Conservation (phyloP, 2,329 filamentous ascomycete genomes). For the Aspergillus novoparasiticus region DNA sequence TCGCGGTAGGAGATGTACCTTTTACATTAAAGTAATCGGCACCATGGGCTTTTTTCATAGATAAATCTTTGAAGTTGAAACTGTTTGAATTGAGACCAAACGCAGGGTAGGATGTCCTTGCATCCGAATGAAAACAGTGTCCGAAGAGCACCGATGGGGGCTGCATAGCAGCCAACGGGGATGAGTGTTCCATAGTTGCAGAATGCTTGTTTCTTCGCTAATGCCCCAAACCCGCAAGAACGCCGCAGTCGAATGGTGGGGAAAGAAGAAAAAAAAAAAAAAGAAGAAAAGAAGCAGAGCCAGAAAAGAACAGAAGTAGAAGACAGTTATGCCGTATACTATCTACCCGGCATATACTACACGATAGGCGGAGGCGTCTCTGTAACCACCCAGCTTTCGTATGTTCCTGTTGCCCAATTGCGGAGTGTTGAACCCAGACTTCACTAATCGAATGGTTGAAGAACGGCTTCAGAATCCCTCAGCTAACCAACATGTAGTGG, state of each 20-base stretch:
- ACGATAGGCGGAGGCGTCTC: constrained; percentile 14
- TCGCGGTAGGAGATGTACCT: constrained; percentile 87
- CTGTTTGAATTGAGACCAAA: constrained; percentile 61
- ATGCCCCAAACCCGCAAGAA: constrained; percentile 4
- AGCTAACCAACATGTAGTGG: constrained; percentile 26
- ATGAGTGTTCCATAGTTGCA: constrained; percentile 80
- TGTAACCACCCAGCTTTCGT: constrained; percentile 12
- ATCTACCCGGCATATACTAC: constrained; percentile 26
- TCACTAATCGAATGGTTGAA: constrained; percentile 10
- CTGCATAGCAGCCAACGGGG: constrained; percentile 91
- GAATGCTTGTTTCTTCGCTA: constrained; percentile 16
- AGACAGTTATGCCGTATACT: constrained; percentile 11
- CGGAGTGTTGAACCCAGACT: constrained; percentile 15
- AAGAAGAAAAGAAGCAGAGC: background rate
- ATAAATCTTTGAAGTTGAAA: constrained; percentile 76
- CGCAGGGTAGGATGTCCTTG: constrained; percentile 55
- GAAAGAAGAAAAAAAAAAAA: background rate
- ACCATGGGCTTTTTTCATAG: constrained; percentile 66
- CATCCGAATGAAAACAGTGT: constrained; percentile 63
- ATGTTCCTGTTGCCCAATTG: constrained; percentile 11
- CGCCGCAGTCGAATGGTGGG: background rate
- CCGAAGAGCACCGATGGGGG: constrained; percentile 65
- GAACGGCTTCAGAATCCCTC: constrained; percentile 22
- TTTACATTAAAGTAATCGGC: constrained; percentile 81
- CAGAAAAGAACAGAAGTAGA: background rate